These are phyloP conservation scores for Inga leiocalycina DNA, from an alignment of 306 rosid genomes.

Conservation along the genomic window DNA sequence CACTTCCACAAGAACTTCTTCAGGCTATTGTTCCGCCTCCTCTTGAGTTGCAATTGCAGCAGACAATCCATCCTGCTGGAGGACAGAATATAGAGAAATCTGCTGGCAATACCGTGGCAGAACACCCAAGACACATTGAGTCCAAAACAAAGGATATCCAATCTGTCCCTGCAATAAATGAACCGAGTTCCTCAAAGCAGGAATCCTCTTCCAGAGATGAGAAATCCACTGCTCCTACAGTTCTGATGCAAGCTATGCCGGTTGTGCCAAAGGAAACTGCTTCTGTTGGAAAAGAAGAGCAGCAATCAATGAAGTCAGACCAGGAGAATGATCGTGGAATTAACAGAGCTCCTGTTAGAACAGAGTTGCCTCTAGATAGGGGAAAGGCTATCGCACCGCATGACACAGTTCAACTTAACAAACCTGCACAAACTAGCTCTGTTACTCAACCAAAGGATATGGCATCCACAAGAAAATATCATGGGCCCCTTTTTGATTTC, in stretches of 20 bases:
- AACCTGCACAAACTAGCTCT: constrained; percentile 60
- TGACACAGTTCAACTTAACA: constrained; percentile 61
- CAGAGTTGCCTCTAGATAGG: constrained; percentile 63
- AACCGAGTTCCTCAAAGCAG: constrained; percentile 52
- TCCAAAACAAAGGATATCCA: constrained; percentile 60
- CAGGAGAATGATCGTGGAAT: constrained; percentile 61
- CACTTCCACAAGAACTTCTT: constrained; percentile 94
- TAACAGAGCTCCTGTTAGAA: constrained; percentile 56
- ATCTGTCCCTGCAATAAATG: constrained; percentile 51
- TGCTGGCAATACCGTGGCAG: constrained; percentile 59
- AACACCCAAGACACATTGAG: constrained; percentile 54
- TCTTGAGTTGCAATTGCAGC: constrained; percentile 73
- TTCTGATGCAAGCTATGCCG: constrained; percentile 52
- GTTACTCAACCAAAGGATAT: constrained; percentile 68
- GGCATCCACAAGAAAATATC: constrained; percentile 73
- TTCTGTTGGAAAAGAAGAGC: constrained; percentile 77
- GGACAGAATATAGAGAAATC: constrained; percentile 66
- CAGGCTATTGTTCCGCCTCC: constrained; percentile 89
- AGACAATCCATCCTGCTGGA: constrained; percentile 61
- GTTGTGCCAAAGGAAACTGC: constrained; percentile 62
- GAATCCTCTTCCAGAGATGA: constrained; percentile 70
- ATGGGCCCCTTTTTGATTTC: constrained; percentile 98
- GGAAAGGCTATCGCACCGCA: constrained; percentile 80
- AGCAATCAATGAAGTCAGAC: constrained; percentile 58
- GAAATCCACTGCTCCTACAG: constrained; percentile 48